Percentiles rank a stretch among this genome's conserved stretches.
These are phyloP conservation scores for Aspergillus sp. DNA, from an alignment of 2,329 filamentous ascomycete genomes.

Conservation along the genomic window DNA sequence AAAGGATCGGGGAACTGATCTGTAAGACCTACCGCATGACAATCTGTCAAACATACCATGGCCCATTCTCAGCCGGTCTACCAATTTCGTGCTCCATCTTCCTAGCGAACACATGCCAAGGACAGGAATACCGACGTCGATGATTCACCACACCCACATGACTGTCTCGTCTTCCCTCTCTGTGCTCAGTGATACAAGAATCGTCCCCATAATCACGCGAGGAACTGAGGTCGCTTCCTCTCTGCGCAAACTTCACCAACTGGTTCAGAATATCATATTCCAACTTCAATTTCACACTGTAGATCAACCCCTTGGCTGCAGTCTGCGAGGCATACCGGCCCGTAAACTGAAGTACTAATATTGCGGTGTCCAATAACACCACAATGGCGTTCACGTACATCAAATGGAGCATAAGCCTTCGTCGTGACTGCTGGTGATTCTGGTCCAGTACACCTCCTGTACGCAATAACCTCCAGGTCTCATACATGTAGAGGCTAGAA, in stretches of 20 bases:
- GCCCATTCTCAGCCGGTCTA: not conserved
- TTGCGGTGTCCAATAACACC: conserved; percentile 7
- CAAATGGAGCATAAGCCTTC: conserved; percentile 6
- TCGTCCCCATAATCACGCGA: not conserved
- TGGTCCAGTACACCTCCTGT: not conserved
- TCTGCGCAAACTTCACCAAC: conserved; percentile 5
- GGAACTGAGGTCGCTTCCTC: not conserved
- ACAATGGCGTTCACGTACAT: conserved; percentile 9
- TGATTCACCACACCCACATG: not conserved
- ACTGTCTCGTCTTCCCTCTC: not conserved
- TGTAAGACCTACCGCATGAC: no score
- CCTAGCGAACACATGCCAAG: not conserved
- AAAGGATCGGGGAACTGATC: no score
- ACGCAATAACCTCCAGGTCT: not conserved
- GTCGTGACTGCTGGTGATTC: not conserved
- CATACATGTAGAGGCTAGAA: not conserved
- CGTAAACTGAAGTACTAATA: conserved; percentile 9
- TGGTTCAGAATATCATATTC: conserved; percentile 11
- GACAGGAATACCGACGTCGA: not conserved
- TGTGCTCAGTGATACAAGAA: not conserved
- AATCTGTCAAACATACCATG: no score
- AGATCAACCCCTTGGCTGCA: conserved; percentile 10
- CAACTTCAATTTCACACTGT: conserved; percentile 15
- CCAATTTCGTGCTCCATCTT: not conserved
- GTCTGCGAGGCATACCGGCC: conserved; percentile 11